Evolutionary conservation across 148 eudicot genomes (phyloP), one percentile per base, ranked within the genome.

Genomic region (Camellia japonica): DNA sequence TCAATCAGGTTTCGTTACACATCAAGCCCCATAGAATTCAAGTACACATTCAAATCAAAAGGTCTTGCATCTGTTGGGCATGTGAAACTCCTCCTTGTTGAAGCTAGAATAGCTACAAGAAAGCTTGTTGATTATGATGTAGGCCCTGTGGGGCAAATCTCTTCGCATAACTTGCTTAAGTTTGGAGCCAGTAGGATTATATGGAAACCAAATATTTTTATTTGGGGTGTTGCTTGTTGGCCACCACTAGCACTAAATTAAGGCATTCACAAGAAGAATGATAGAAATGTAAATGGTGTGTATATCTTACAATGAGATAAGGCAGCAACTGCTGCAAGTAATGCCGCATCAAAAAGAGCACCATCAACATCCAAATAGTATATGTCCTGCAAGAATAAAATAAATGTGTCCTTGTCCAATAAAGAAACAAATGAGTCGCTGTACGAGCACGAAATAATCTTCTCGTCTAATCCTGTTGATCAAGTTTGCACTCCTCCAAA

Each of bases 321-420:
- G 13, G 97, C 97, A 80, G 93, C 93, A 85, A 89, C 97, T 60
- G 94, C 93, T 75, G 98, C 85, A 80, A 95, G 97, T 74, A 95
- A 87, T 78, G 97, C 97, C 69, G 97, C 91, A 83, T 95, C 98
- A 76, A 95, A 93, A 56, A 95, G 98, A 64, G 94, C 86, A 60
- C 98, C 98, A 90, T 95, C 98, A 79, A 97, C 97, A 87, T 95
- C 94, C 90, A 95, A 86, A 87, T 97, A 95, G 83, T 91, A 95
- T 78, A 95, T 89, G 82, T 95, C 97, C 98, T 95, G 85, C 80
- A 85, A 42, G 42, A 71, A 46, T 20, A 49, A 74, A 54, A 77
- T 7, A 44, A n/a, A 60, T 15, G 56, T 56, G 16, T 4, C 56
- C n/a, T 16, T 56, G 16, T 30, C 20, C 49, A 38, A 14, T 7